These are phyloP conservation scores for Ramularia endophylla DNA, from an alignment of 2,329 filamentous ascomycete species.

Conservation along the genomic window DNA sequence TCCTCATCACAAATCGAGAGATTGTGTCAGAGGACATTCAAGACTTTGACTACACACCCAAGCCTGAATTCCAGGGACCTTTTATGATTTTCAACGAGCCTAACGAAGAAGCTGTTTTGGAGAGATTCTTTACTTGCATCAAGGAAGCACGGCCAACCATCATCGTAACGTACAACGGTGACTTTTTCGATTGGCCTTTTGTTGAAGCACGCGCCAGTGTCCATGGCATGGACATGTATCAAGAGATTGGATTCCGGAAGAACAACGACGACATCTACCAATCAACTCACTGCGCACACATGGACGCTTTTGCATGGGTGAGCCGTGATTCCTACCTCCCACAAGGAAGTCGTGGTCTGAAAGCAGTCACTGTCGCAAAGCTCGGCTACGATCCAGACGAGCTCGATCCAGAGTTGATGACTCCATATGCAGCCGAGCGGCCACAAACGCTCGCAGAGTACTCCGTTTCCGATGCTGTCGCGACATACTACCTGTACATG, in stretches of 20 bases:
- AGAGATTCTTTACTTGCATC: slow-evolving; percentile 91
- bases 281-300: slow-evolving; percentile 91
- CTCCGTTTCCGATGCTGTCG: slow-evolving; percentile 97
- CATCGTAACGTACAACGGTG: slow-evolving; percentile 99
- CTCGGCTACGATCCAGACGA: slow-evolving; percentile 98
- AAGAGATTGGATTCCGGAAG: slow-evolving; percentile 94
- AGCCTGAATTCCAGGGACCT: slow-evolving; percentile 86
- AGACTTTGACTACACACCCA: slow-evolving; percentile 98
- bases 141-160: slow-evolving; percentile 93
- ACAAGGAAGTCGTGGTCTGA: slow-evolving; percentile 92
- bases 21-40: slow-evolving; percentile 96
- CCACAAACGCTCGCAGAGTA: slow-evolving; percentile 96
- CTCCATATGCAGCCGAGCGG: slow-evolving; percentile 75
- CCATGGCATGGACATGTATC: slow-evolving; percentile 98
- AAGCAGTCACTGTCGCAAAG: slow-evolving; percentile 96
- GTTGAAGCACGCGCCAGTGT: slow-evolving; percentile 90
- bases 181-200: slow-evolving; percentile 99
- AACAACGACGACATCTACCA: slow-evolving; percentile 95
- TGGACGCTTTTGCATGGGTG: slow-evolving; percentile 99
- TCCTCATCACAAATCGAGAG: slow-evolving; percentile 94
- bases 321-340: slow-evolving; percentile 97
- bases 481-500: slow-evolving; percentile 99
- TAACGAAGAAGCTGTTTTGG: slow-evolving; percentile 79
- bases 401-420: slow-evolving; percentile 96
- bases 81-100: slow-evolving; percentile 99